These are phyloP conservation scores for Trichosporon coremiiforme DNA, from an alignment of 1,284 basidiomycete genomes.

Conservation along the genomic window DNA sequence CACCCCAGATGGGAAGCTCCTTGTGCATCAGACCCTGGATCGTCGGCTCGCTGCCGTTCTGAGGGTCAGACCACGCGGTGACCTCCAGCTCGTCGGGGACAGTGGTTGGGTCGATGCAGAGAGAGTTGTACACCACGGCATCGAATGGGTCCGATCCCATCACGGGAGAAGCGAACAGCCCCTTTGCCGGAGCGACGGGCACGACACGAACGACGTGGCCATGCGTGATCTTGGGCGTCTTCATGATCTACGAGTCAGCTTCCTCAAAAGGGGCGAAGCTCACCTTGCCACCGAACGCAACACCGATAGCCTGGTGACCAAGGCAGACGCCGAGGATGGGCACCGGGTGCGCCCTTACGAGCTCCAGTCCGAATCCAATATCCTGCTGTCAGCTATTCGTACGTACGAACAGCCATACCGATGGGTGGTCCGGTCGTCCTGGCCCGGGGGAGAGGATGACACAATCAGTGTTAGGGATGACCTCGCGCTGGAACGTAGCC, in stretches of 20 bases:
- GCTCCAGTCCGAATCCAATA: conserved; percentile 54
- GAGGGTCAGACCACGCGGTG: conserved; percentile 56
- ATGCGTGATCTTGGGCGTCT: conserved; percentile 61
- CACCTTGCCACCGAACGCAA: conserved; percentile 70
- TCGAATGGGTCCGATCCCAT: conserved; percentile 57
- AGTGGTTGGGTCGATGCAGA: conserved; percentile 57
- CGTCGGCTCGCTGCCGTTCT: conserved; percentile 41
- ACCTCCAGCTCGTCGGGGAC: conserved; percentile 58
- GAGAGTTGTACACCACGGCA: conserved; percentile 77
- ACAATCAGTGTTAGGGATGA: conserved; percentile 55
- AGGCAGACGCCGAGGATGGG: conserved; percentile 70
- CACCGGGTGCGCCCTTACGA: conserved; percentile 45
- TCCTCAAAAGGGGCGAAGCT: conserved; percentile 28
- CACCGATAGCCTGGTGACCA: conserved; percentile 84
- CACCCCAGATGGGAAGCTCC: conserved; percentile 78
- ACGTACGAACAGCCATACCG: conserved; percentile 31
- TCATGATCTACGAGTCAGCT: conserved; percentile 45
- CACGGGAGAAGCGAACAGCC: conserved; percentile 43
- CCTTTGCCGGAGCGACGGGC: conserved; percentile 37
- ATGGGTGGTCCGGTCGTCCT: conserved; percentile 51
- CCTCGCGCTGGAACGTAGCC: conserved; percentile 45
- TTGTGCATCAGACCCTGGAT: conserved; percentile 62
- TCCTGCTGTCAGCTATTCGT: conserved; percentile 39
- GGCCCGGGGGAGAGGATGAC: conserved; percentile 57
- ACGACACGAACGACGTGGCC: conserved; percentile 72